Conservation (phyloP, 2,329 filamentous ascomycete genomes). For the Coniochaeta sp. region DNA sequence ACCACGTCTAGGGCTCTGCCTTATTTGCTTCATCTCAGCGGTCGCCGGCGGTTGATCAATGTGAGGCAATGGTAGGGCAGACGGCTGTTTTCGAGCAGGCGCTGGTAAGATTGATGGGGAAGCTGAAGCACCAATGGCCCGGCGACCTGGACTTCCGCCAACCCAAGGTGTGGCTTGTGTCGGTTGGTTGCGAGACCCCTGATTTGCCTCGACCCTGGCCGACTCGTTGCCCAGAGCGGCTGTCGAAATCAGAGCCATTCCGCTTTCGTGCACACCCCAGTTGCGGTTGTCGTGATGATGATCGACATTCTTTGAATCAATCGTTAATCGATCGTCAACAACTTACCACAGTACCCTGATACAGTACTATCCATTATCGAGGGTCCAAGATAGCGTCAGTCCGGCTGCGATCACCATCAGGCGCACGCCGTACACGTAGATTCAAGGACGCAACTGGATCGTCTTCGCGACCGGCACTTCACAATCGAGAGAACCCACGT, state of each 20-base stretch:
- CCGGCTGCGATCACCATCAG: no score
- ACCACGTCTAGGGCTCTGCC: background rate
- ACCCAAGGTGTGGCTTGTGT: background rate
- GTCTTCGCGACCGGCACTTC: no score
- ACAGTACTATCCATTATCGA: no score
- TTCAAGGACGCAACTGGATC: no score
- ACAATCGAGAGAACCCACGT: no score
- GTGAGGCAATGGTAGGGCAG: constrained; percentile 1
- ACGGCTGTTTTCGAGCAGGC: background rate
- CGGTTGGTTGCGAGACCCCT: background rate
- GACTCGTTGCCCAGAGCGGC: background rate
- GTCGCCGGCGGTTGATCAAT: background rate
- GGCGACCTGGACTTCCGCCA: background rate
- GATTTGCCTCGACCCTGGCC: background rate
- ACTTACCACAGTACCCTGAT: background rate
- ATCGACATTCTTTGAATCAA: background rate
- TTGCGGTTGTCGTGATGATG: background rate
- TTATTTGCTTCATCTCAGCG: background rate
- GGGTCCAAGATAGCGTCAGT: background rate
- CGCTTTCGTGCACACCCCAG: background rate
- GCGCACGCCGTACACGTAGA: no score
- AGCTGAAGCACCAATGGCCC: constrained; percentile 1
- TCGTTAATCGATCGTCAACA: background rate
- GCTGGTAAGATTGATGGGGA: background rate
- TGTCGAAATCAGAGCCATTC: background rate